Base-by-base conservation (phyloP, 805 yeast species). In the Metschnikowia cerradonensis region DNA sequence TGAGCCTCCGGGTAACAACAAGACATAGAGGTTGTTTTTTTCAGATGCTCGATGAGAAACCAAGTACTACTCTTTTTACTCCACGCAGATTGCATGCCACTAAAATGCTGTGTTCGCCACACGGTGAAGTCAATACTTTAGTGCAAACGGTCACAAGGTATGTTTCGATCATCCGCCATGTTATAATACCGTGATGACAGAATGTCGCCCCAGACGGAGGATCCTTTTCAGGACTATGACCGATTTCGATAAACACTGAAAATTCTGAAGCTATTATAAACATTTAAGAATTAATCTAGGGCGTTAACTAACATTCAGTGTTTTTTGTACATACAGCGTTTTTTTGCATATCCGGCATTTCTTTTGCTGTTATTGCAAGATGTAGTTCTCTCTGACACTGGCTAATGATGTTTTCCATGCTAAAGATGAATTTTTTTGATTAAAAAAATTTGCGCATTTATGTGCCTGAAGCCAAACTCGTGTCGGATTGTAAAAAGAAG, bases 201-300 rank as follows among this genome's bases (percentile, higher is more conserved):
- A 78, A 60, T 82, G 86, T 82, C 86, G 86, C 86, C 86, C 86
- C 86, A 82, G 75, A 73, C 86, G 84, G 86, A 81, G 77, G 73
- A 62, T 71, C 77, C 78, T 73, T 57, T 72, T 73, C 78, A 73
- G 78, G 78, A 76, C 77, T 61, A 79, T 82, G 86, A 81, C 78
- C 82, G 86, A 82, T 73, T 42, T 81, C 86, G 86, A 81, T 79
- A 60, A 51, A 66, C 82, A 78, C 81, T 80, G 85, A 79, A 80
- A 80, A 79, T 79, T 81, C 86, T 81, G 85, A 81, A 15, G 32
- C 10, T 30, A 44, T 39, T 45, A 8, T 39, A 43, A 39, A 19
- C 22, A 14, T 42, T 7, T 7, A 30, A 19, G 30, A 42, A 42
- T 17, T 26, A 23, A 34, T 35, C 33, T 17, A 14, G 36, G 45